Conservation (phyloP, 208 protist genomes). For the Trypanosoma cruzi region DNA sequence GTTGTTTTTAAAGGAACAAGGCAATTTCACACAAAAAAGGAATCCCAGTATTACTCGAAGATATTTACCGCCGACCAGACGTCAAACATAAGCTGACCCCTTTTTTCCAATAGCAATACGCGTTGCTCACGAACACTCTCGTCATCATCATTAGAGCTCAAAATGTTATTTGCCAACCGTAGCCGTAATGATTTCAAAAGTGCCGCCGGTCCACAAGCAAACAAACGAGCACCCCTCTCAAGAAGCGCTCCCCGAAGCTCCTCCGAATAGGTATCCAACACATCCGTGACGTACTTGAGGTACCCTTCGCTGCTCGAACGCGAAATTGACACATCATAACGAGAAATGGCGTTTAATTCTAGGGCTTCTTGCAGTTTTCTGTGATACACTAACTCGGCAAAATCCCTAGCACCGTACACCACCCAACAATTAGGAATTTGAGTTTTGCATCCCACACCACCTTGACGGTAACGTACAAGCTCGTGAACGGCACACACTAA, state of each 20-base stretch:
- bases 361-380: conserved; percentile 47
- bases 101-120: conserved; percentile 53
- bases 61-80: conserved; percentile 71
- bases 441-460: not conserved
- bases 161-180: conserved; percentile 44
- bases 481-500: conserved; percentile 70
- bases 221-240: conserved; percentile 40
- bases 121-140: conserved; percentile 74
- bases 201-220: conserved; percentile 70
- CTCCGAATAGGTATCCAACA: conserved; percentile 37
- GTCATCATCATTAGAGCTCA: conserved; percentile 61
- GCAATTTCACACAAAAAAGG: conserved; percentile 1
- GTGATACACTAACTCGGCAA: conserved; percentile 72
- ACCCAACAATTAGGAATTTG: conserved; percentile 55
- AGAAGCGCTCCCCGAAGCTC: conserved; percentile 34
- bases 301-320: conserved; percentile 19
- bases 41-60: conserved; percentile 35
- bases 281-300: conserved; percentile 63
- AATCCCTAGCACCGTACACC: conserved; percentile 66
- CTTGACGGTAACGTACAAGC: conserved; percentile 35
- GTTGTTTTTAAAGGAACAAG: not conserved
- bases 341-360: conserved; percentile 40
- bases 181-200: conserved; percentile 55
- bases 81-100: conserved; percentile 68
- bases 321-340: conserved; percentile 69